phyloP scores from a whole-genome alignment of 2,329 filamentous ascomycete genomes.

The Ophiostoma australiae region DNA sequence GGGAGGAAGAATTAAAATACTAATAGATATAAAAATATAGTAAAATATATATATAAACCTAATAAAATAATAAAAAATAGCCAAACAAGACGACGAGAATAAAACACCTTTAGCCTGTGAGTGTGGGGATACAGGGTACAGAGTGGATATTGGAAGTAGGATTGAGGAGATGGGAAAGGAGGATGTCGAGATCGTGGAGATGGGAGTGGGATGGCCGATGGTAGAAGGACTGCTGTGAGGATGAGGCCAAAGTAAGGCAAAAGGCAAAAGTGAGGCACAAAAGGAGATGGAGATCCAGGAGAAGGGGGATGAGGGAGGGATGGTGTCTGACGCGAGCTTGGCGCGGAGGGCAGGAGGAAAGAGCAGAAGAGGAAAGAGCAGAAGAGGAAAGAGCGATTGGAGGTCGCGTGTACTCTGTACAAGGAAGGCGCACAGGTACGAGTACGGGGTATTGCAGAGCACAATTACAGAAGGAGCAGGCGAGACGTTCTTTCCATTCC shows the following conservation, averaged over 20 bases:
- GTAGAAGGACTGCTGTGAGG: neutral
- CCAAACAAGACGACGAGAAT: neutral
- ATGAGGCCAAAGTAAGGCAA: neutral
- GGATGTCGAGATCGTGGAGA: neutral
- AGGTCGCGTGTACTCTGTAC: neutral
- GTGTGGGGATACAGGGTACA: conserved; percentile 14
- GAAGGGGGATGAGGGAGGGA: neutral
- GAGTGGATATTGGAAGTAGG: conserved; percentile 12
- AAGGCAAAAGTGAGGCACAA: neutral
- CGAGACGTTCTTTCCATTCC: neutral
- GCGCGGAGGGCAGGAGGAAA: neutral
- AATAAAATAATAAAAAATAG: neutral
- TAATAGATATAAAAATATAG: neutral
- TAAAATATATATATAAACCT: neutral
- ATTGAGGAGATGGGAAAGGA: neutral
- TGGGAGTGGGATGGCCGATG: neutral
- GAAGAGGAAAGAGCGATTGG: neutral
- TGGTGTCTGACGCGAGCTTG: neutral
- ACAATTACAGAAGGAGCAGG: neutral
- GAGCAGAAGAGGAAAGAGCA: neutral
- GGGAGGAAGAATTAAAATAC: neutral
- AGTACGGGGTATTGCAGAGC: neutral
- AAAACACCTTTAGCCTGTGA: neutral
- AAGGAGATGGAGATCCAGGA: neutral
- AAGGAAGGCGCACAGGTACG: neutral